Base-by-base conservation (phyloP, 192 early-diverging fungal genomes). In the Haplosporangium gracile region DNA sequence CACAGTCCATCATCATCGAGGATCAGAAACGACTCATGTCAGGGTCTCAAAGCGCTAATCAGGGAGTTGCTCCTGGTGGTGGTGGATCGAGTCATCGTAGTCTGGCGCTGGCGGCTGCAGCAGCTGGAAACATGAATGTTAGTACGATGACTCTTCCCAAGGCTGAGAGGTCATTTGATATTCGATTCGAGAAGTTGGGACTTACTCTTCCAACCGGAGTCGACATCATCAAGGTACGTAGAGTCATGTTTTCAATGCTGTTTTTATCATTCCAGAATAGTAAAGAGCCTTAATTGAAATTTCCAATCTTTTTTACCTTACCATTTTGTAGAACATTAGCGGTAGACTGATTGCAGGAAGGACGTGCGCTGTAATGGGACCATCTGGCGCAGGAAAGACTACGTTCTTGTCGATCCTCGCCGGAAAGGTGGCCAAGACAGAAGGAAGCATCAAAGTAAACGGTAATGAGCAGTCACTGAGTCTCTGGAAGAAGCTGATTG, bases 341-440 rank as follows among this genome's bases (percentile, higher is more conserved):
- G 95, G 95, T 68, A 79, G 76, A 51, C 79, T 95, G 7, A 72
- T 81, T 32, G 70, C 89, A 18, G 91, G 92, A 4, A 89, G 92
- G 53, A 88, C 91, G 10, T 95, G 93, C 42, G 93, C 94, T 22
- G 88, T 91, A 16, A 91, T 91, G 91, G 91, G 91, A 11, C 91
- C 91, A 7, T 91, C 91, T 8, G 91, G 91, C n/a, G 85, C 92
- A n/a, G 92, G 92, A 60, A 93, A 95, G 74, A 92, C 92, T 6
- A 94, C 93, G 10, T 92, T 93, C 72, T 78, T 93, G 18, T 89
- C 92, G 0, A 89, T 95, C 47, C 88, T 95, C 51, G 94, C 94
- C 39, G 93, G 92, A 29, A 94, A 94, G 71, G 91, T 91, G 13
- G 77, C 78, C 74, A 88, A 92, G 49, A 88, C 88, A 32, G 82